Percentiles rank a stretch among this genome's conserved stretches.
Conservation (phyloP, 2,329 filamentous ascomycete genomes). For the Aschersonia sp. region DNA sequence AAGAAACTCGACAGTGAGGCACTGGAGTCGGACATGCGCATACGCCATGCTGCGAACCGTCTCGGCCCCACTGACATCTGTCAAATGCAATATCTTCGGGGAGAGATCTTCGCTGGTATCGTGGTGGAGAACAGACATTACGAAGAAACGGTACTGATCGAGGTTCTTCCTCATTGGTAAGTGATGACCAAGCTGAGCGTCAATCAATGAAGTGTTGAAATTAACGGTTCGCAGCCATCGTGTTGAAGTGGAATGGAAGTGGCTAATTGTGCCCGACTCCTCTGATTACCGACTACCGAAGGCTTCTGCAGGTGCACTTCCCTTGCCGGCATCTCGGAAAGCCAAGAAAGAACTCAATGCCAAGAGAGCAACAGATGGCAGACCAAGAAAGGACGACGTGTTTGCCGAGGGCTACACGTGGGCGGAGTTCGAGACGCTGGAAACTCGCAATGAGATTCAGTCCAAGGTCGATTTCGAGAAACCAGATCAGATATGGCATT, state of each 20-base stretch:
- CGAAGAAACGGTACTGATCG: conserved; percentile 65
- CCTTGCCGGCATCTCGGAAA: conserved; percentile 49
- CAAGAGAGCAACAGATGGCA: conserved; percentile 44
- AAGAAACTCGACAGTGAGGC: conserved; percentile 56
- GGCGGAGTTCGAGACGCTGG: conserved; percentile 64
- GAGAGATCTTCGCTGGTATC: conserved; percentile 82
- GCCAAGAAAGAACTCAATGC: conserved; percentile 55
- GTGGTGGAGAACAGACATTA: conserved; percentile 69
- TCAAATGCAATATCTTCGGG: conserved; percentile 71
- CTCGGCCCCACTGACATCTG: conserved; percentile 64
- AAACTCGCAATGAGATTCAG: conserved; percentile 42
- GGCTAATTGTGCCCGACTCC: conserved; percentile 59
- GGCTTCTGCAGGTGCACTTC: conserved; percentile 57
- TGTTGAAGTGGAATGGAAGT: conserved; percentile 74
- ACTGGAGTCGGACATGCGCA: conserved; percentile 55
- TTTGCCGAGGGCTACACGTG: conserved; percentile 58
- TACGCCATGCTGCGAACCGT: conserved; percentile 52
- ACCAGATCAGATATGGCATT: conserved; percentile 72
- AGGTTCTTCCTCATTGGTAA: conserved; percentile 75
- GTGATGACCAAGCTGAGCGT: conserved; percentile 14
- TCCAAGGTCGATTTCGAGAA: conserved; percentile 58
- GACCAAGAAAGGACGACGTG: conserved; percentile 49
- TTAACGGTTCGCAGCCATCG: conserved; percentile 36
- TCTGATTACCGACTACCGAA: conserved; percentile 59
- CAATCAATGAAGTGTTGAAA: background rate